Evolutionary conservation across 345 rosid genomes (phyloP).

Genomic region (Brassica cretica): DNA sequence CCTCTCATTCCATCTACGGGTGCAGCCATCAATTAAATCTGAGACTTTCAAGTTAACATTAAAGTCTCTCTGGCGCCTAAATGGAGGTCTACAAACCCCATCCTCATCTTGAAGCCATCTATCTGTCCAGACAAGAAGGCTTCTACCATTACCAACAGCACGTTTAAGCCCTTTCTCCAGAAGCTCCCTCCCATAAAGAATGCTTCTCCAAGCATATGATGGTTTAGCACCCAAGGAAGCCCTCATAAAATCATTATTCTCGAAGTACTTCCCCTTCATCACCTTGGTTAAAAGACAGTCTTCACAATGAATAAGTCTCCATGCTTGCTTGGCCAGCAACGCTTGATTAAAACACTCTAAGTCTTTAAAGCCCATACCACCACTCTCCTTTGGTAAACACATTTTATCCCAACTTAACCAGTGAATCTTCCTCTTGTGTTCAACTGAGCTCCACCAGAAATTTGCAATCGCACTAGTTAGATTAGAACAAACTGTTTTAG

Average conservation of each 20-base stretch:
- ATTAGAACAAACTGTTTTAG: no score
- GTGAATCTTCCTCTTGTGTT: no score
- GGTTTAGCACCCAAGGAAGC: not conserved
- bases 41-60: not conserved
- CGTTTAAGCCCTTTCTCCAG: not conserved
- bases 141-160: not conserved
- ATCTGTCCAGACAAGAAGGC: not conserved
- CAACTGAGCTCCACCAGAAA: no score
- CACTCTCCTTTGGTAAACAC: not conserved
- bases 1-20: not conserved
- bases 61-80: not conserved
- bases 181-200: not conserved
- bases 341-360: no score
- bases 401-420: not conserved
- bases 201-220: not conserved
- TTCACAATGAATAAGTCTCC: not conserved
- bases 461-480: no score
- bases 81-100: not conserved
- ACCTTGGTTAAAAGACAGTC: not conserved
- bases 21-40: not conserved
- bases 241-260: no score
- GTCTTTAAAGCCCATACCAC: not conserved
- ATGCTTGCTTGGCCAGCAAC: not conserved
- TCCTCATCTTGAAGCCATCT: not conserved
- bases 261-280: not conserved